Evolutionary conservation across 169 alveolate species (phyloP), one percentile per base, ranked within the genome.

Genomic region (Plasmodium fragile): DNA sequence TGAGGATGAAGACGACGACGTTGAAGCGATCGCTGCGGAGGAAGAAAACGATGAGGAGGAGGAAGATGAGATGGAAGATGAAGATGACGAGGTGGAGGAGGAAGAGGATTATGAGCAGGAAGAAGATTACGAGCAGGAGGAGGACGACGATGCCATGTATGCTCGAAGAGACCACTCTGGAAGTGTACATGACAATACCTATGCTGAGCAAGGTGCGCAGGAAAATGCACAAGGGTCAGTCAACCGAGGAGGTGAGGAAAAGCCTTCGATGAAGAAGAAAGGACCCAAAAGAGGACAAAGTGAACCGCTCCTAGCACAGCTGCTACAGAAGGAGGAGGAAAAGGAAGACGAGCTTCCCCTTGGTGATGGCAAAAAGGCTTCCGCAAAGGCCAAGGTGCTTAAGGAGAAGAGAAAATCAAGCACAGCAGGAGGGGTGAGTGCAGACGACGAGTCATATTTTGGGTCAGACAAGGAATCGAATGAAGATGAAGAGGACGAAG

Each of bases 1-100:
- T 5, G 84, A 79, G 45, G 72, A 79, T 3, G 84, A 75, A 34
- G 84, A 65, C 18, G 84, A 52, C 7, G 92, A 72, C 10, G 92
- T 32, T 3, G 80, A 73, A 16, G 65, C 71, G 18, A 83, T 43
- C 34, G 82, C 75, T 13, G 73, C 43, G 0, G 10, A 13, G 10
- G 45, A 28, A 2, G 45, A 71, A 13, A 4, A 18, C 0, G 45
- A 32, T 3, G 53, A 4, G 1, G 82, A 41, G 52, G 80, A 41
- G 1, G 73, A 3, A 3, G 78, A 36, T 1, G 92, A 30, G 1
- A 34, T 36, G 0, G 92, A 65, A 1, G 30, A 32, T 65, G 59
- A 18, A 1, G 28, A 28, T 0, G 49, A 22, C 0, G 18, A 41
- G 0, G n/a, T 25, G 1, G 73, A 28, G 80, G 34, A 34, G 22